Base-by-base conservation (phyloP, 1,284 basidiomycete genomes). In the Heliocybe sulcata region DNA sequence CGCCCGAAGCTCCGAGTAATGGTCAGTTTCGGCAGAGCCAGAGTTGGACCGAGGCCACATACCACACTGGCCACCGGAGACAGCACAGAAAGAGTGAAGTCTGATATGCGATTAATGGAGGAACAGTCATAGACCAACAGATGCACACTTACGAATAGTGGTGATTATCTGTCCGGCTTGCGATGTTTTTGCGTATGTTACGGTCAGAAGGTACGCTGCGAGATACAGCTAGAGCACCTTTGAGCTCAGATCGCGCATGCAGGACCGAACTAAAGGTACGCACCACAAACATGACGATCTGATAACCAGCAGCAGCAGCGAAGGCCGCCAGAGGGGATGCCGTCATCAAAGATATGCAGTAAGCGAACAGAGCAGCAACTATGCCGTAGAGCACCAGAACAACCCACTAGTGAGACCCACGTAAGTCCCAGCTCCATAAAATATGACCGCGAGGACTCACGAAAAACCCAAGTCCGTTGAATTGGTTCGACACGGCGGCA, bases 281-380 rank as follows among this genome's bases (percentile, higher is more conserved):
- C 63, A 90, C 84, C 50, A 87, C 66, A 67, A 83, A 90, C 64
- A 89, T 78, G 54, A 91, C 69, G 42, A 87, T 76, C 60, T 91
- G 87, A 65, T 86, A 89, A n/a, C 81, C 87, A 9, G 87, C 88
- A 10, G 82, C 77, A 4, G 77, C 70, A 0, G 89, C 87, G 61
- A 91, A 92, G 1, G 88, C 83, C 2, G 85, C 83, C 11, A 93
- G 71, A 9, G 88, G 83, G 0, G 87, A 86, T 4, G 79, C 68
- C 47, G 83, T 77, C 55, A 83, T 66, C 2, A 90, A 67, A 1
- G 87, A 83, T 4, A 81, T 70, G 54, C 81, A 81, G 65, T 87
- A 91, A 2, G 87, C 74, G 61, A 89, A 87, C 54, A 91, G 67
- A 3, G 83, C 79, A 10, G 77, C 80, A 1, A 82, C 76, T 42